Base-by-base conservation (phyloP, 208 protist genomes). In the Acanthamoeba lenticulata region DNA sequence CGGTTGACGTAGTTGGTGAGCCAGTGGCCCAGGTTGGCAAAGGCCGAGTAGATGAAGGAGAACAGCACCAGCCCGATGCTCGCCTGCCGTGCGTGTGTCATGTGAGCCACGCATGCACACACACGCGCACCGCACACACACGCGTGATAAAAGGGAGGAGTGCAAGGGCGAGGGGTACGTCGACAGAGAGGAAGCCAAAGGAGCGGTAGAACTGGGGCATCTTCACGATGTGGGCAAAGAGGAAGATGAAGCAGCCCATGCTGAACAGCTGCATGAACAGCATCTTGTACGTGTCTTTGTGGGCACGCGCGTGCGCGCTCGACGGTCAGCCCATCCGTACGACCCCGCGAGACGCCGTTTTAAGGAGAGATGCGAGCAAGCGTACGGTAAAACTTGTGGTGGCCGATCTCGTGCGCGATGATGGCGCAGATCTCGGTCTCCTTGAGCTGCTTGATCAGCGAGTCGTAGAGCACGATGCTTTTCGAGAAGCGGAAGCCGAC, bases 381-480 rank as follows among this genome's bases (percentile, higher is more conserved):
- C 32, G 62, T 86, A 95, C 94, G 95, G 60, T 94, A 94, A 45
- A 77, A 94, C 57, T 86, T 95, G 90, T 95, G 94, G 94, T 96
- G 95, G 38, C 69, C 95, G 88, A 96, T 96, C 93, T 96, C 95
- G 85, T 96, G 95, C 44, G 77, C 81, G 24, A 96, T 94, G 47
- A 96, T 95, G 72, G 95, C 94, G 44, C 96, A 47, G 19, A 95
- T 72, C 42, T 96, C 95, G 36, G 49, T 4, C 13, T 67, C 83
- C 47, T 91, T 89, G 67, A 94, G 47, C 81, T 95, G 86, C 47
- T 94, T 93, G 36, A 96, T 47, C 81, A 96, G n/a, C 36, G 91
- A 93, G 65, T 96, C 94, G 44, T 96, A 96, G 1, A 96, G 45
- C 13, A 96, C 94, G 49, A 96, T 86, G 57, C 40, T 94, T 36